These are phyloP conservation scores for Backusella sp. DNA, from an alignment of 192 early-diverging fungal genomes.

Conservation along the genomic window DNA sequence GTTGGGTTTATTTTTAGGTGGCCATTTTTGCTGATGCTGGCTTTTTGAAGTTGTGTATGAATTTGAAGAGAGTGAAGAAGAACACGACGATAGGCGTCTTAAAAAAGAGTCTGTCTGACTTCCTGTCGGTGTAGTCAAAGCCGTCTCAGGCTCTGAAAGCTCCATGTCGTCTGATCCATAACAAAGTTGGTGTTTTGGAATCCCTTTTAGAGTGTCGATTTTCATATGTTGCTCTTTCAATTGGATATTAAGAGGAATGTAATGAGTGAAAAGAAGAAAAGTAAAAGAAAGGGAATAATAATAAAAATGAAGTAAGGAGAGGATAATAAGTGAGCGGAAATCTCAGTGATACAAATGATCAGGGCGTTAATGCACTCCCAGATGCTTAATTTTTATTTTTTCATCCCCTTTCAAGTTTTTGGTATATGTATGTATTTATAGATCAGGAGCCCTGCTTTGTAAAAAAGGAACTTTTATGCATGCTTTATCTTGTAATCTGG, in stretches of 20 bases:
- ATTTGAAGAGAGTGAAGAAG: not conserved
- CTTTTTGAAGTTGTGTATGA: not conserved
- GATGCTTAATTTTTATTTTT: not conserved
- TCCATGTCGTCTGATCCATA: not conserved
- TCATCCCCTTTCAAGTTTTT: not conserved
- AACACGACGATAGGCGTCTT: not conserved
- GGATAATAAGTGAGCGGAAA: not conserved
- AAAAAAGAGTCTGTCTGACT: not conserved
- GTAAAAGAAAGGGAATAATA: not conserved
- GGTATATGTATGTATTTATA: not conserved
- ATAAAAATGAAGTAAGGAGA: slow-evolving; percentile 10
- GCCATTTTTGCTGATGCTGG: not conserved
- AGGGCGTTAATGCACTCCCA: slow-evolving; percentile 1
- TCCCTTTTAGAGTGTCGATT: slow-evolving; percentile 2
- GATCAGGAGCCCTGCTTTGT: not conserved
- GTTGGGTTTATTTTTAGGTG: not conserved
- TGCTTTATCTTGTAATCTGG: not conserved
- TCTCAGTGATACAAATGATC: not conserved
- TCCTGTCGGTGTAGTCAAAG: not conserved
- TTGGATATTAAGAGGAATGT: not conserved
- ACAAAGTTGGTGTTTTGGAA: not conserved
- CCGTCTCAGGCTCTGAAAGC: not conserved
- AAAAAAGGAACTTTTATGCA: not conserved
- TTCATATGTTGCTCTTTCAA: not conserved
- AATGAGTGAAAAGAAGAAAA: not conserved